Evolutionary conservation across 2,329 filamentous ascomycete species (phyloP), one percentile per base, ranked within the genome.

Genomic region (Celoporthe dispersa): DNA sequence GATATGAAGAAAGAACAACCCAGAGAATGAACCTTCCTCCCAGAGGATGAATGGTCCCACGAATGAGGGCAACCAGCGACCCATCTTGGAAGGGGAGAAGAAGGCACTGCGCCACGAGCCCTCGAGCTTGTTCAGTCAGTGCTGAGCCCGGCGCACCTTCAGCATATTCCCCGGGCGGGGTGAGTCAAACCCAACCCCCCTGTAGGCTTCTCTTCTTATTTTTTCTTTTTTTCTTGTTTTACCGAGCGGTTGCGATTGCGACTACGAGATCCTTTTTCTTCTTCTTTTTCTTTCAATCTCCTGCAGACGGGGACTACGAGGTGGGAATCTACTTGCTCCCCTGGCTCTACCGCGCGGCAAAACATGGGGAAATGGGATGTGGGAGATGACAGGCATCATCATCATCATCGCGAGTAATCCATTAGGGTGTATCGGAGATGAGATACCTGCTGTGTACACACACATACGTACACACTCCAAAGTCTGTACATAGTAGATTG

Each of bases 331-430:
- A 19, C 19, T 48, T 33, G 25, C 2, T 31, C 8, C 14, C 25
- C 28, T 28, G 11, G 53, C 14, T 19, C 53, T 57, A 57, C 53
- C 53, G 53, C 53, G 53, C 53, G 53, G 53, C 53, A 57, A 57
- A 57, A n/a, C 4, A 48, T 16, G 16, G 41, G 41, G 19, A n/a
- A 48, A 48, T n/a, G 8, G 2, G 9, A 48, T n/a, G 7, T 19
- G 44, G 44, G 7, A 57, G 25, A 31, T 16, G 53, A 31, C 25
- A 31, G 53, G 25, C 12, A n/a, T 51, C 25, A 31, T 14, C 11
- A 57, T 28, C 25, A 55, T n/a, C n/a, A n/a, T n/a, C n/a, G n/a
- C n/a, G n/a, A n/a, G n/a, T n/a, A n/a, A n/a, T n/a, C n/a, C n/a
- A n/a, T n/a, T n/a, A n/a, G 28, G 2, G 14, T 55, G 4, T 53